These are phyloP conservation scores for Phlebiopsis flavidoalba DNA, from an alignment of 768 basidiomycete genomes.

Conservation along the genomic window DNA sequence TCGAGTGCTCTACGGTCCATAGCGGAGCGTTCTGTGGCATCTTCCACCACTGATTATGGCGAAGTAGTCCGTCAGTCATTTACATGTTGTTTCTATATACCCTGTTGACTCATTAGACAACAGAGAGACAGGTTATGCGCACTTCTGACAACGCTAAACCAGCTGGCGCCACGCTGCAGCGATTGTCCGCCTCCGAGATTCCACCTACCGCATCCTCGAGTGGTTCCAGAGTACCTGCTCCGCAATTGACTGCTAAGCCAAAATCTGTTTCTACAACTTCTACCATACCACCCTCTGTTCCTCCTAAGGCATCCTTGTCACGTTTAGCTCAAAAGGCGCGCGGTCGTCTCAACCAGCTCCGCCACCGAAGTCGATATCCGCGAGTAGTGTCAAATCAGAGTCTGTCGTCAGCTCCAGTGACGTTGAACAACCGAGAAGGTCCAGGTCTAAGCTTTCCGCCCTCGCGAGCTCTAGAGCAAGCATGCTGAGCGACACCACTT, in stretches of 20 bases:
- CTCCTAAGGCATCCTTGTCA: constrained; percentile 10
- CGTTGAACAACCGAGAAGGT: neutral
- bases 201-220: constrained; percentile 52
- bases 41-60: constrained; percentile 52
- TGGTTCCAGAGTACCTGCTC: constrained; percentile 32
- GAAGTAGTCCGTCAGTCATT: constrained; percentile 48
- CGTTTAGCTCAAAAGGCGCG: constrained; percentile 2
- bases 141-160: constrained; percentile 58
- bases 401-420: neutral
- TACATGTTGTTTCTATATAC: neutral
- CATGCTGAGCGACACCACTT: constrained; percentile 48
- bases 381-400: neutral
- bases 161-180: constrained; percentile 58
- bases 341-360: constrained; percentile 2
- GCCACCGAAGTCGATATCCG: neutral
- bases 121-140: constrained; percentile 19
- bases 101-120: neutral
- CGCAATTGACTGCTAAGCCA: constrained; percentile 41
- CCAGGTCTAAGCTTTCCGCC: constrained; percentile 62
- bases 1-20: neutral
- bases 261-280: constrained; percentile 41
- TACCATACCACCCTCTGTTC: constrained; percentile 5
- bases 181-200: constrained; percentile 53
- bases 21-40: constrained; percentile 13
- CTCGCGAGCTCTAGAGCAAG: constrained; percentile 56